phyloP scores from a whole-genome alignment of 192 early-diverging fungal species.

The Phlyctochytrium planicorne region DNA sequence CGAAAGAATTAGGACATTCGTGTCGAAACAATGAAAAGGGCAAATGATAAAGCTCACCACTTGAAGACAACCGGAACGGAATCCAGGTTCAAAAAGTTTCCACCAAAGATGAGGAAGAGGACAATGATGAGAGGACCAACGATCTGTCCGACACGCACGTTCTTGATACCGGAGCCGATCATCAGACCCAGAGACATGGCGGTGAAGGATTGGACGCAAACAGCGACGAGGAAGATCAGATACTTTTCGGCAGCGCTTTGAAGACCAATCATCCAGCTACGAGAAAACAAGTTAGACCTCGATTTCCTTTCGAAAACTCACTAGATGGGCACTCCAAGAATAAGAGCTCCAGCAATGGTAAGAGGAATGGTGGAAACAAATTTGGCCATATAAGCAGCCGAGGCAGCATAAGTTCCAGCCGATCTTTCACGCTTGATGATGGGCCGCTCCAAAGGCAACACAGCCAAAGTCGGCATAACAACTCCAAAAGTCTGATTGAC shows the following conservation, averaged over 20 bases:
- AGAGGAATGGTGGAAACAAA: conserved; percentile 51
- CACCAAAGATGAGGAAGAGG: conserved; percentile 25
- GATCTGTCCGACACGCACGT: background rate
- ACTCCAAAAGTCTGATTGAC: conserved; percentile 5
- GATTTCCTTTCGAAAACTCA: too few species aligned
- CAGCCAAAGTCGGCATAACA: conserved; percentile 52
- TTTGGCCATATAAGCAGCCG: conserved; percentile 64
- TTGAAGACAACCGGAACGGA: conserved; percentile 30
- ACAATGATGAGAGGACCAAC: background rate
- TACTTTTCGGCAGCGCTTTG: too few species aligned
- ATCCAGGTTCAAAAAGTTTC: conserved; percentile 27
- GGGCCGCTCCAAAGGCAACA: conserved; percentile 22
- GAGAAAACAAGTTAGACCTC: conserved; percentile 17
- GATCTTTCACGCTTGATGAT: conserved; percentile 59
- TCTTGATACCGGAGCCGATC: background rate
- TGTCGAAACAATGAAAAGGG: too few species aligned
- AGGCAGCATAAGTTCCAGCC: conserved; percentile 60
- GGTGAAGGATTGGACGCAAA: too few species aligned
- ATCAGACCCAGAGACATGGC: conserved; percentile 31
- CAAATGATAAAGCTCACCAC: too few species aligned
- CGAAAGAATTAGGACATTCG: too few species aligned
- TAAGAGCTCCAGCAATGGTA: conserved; percentile 17
- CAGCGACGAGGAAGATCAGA: too few species aligned
- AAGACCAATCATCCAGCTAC: background rate
- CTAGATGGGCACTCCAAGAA: conserved; percentile 35